Percentiles rank a stretch among this genome's conserved stretches.
These are phyloP conservation scores for Bruguiera hainesii DNA, from an alignment of 441 rosid species.

Conservation along the genomic window DNA sequence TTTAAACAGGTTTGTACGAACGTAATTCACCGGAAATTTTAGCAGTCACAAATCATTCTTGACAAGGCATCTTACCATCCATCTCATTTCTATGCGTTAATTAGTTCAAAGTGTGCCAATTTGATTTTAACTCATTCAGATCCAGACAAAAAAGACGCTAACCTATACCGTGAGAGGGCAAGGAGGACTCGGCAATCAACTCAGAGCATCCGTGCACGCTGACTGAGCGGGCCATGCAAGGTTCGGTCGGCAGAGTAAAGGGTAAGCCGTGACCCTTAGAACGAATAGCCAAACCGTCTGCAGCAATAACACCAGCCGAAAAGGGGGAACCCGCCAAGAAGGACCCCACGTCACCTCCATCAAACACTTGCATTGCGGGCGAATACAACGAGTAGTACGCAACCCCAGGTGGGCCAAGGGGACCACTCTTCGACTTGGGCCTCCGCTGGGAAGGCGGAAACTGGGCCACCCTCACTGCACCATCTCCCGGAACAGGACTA, in stretches of 20 bases:
- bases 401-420: conserved; percentile 89
- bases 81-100: no score
- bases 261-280: conserved; percentile 36
- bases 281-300: conserved; percentile 42
- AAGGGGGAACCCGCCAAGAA: conserved; percentile 66
- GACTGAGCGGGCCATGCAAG: conserved; percentile 88
- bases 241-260: conserved; percentile 48
- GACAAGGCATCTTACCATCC: no score
- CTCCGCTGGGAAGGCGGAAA: conserved; percentile 48
- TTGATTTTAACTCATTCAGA: no score
- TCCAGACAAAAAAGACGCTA: neutral
- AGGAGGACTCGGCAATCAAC: conserved; percentile 33
- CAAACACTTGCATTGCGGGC: conserved; percentile 63
- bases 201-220: conserved; percentile 93
- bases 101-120: no score
- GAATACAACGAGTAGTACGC: conserved; percentile 71
- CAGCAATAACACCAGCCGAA: conserved; percentile 63
- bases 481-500: conserved; percentile 83
- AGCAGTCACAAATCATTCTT: no score
- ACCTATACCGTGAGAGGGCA: conserved; percentile 51
- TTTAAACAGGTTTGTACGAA: no score
- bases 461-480: conserved; percentile 44
- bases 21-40: no score
- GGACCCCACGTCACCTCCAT: conserved; percentile 42
- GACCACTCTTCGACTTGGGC: conserved; percentile 97